Evolutionary conservation across 2,329 filamentous ascomycete species (phyloP).

Genomic region (Alternaria incomplexa): DNA sequence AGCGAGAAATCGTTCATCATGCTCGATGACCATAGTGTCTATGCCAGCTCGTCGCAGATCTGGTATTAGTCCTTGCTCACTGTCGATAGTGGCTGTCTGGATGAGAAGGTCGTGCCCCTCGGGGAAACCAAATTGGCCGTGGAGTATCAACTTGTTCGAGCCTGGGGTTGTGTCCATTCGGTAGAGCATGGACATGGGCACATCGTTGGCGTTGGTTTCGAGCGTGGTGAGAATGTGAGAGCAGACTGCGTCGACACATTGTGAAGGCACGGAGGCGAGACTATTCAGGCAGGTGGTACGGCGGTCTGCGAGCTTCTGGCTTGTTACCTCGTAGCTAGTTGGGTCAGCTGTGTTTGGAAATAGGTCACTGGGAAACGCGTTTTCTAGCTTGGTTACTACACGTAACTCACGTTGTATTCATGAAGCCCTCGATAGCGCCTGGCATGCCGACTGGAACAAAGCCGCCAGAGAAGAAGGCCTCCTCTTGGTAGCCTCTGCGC

Average conservation of each 20-base stretch:
- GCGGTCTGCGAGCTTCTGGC: slow-evolving; percentile 38
- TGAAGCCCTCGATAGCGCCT: slow-evolving; percentile 26
- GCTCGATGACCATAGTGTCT: slow-evolving; percentile 28
- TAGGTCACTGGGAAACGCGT: background rate
- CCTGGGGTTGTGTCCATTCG: slow-evolving; percentile 19
- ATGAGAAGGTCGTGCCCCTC: slow-evolving; percentile 35
- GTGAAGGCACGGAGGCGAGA: slow-evolving; percentile 34
- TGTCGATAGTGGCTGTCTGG: slow-evolving; percentile 27
- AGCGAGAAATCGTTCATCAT: slow-evolving; percentile 39
- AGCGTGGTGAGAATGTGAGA: slow-evolving; percentile 39
- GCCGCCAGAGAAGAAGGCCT: slow-evolving; percentile 41
- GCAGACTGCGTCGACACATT: slow-evolving; percentile 27
- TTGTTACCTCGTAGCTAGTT: slow-evolving; percentile 40
- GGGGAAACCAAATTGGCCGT: slow-evolving; percentile 38
- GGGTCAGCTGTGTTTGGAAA: background rate
- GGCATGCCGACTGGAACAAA: slow-evolving; percentile 40
- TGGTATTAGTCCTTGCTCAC: slow-evolving; percentile 34
- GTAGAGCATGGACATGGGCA: slow-evolving; percentile 42
- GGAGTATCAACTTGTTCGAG: slow-evolving; percentile 23
- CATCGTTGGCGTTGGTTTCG: slow-evolving; percentile 33
- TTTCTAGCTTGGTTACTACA: background rate
- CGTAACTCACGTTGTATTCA: slow-evolving; percentile 12
- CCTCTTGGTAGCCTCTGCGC: slow-evolving; percentile 38
- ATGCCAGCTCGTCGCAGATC: slow-evolving; percentile 36
- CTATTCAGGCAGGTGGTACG: slow-evolving; percentile 40